A percentile compares a stretch with the other conserved stretches of the same genome.
Evolutionary conservation across 352 stramenopile genomes (phyloP).

Genomic region (Phytophthora pini): DNA sequence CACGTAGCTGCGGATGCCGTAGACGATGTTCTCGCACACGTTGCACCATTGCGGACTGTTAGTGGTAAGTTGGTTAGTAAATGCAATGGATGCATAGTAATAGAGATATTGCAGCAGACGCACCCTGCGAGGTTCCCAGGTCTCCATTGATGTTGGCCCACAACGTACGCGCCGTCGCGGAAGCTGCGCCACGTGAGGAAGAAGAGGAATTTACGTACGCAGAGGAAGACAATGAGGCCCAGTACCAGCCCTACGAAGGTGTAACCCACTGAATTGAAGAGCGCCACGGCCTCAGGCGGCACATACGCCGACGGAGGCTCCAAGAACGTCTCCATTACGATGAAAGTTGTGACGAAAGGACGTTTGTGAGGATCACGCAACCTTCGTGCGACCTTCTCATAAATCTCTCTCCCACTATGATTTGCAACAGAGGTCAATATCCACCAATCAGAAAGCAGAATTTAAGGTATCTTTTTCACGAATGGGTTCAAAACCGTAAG

Average conservation of each 20-base stretch:
- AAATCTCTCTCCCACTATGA: constrained; percentile 14
- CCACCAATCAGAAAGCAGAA: constrained; percentile 8
- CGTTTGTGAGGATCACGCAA: not conserved
- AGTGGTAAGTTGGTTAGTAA: constrained; percentile 6
- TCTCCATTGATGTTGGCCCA: constrained; percentile 81
- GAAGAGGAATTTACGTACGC: constrained; percentile 76
- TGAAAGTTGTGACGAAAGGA: constrained; percentile 13
- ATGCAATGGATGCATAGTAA: not conserved
- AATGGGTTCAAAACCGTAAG: constrained; percentile 8
- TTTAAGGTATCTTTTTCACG: constrained; percentile 16
- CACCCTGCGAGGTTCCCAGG: constrained; percentile 76
- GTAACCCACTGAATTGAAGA: constrained; percentile 69
- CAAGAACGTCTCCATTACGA: constrained; percentile 38
- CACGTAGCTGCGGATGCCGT: constrained; percentile 87
- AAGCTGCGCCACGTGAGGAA: constrained; percentile 87
- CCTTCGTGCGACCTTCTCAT: not conserved
- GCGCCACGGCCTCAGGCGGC: constrained; percentile 52
- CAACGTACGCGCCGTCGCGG: constrained; percentile 71
- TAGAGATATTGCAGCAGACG: constrained; percentile 1
- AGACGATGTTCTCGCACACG: constrained; percentile 79
- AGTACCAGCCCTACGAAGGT: constrained; percentile 54
- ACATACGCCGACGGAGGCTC: constrained; percentile 61
- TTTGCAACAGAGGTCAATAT: not conserved
- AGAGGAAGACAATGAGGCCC: constrained; percentile 60
- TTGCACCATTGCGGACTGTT: constrained; percentile 81